These are phyloP conservation scores for Geotrichum macrosporum DNA, from an alignment of 1,139 yeast genomes.

Conservation along the genomic window DNA sequence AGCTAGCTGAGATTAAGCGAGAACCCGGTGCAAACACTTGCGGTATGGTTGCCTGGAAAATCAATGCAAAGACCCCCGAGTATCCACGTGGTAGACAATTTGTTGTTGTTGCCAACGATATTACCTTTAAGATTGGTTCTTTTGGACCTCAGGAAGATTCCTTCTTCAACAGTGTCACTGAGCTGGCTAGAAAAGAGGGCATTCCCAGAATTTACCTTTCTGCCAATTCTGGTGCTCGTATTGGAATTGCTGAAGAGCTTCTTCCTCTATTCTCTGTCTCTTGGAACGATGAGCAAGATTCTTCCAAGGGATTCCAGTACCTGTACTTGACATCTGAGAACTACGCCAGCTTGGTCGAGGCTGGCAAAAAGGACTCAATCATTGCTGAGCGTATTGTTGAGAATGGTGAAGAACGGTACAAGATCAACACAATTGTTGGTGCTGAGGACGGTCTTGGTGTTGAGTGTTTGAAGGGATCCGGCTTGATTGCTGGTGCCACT, in stretches of 20 bases:
- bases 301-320: conserved; percentile 85
- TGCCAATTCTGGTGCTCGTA: conserved; percentile 98
- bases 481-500: conserved; percentile 98
- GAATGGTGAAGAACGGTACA: conserved; percentile 74
- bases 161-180: conserved; percentile 89
- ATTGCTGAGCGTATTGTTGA: conserved; percentile 78
- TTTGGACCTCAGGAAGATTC: conserved; percentile 95
- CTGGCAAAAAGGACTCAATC: conserved; percentile 47
- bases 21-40: conserved; percentile 94
- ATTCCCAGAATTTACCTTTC: conserved; percentile 93
- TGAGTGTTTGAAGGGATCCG: conserved; percentile 96
- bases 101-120: conserved; percentile 90
- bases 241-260: conserved; percentile 95
- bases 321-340: conserved; percentile 75
- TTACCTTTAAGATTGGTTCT: conserved; percentile 96
- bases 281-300: conserved; percentile 77
- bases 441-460: conserved; percentile 97
- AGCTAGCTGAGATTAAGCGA: conserved; percentile 82
- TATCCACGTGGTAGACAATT: conserved; percentile 95
- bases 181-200: conserved; percentile 82
- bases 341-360: conserved; percentile 55
- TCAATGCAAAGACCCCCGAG: conserved; percentile 90
- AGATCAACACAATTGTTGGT: conserved; percentile 83
- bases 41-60: conserved; percentile 97
- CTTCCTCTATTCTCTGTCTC: conserved; percentile 86